Evolutionary conservation across 2,329 filamentous ascomycete species (phyloP), one percentile per base, ranked within the genome.

Genomic region (Phaeoacremonium minimum): DNA sequence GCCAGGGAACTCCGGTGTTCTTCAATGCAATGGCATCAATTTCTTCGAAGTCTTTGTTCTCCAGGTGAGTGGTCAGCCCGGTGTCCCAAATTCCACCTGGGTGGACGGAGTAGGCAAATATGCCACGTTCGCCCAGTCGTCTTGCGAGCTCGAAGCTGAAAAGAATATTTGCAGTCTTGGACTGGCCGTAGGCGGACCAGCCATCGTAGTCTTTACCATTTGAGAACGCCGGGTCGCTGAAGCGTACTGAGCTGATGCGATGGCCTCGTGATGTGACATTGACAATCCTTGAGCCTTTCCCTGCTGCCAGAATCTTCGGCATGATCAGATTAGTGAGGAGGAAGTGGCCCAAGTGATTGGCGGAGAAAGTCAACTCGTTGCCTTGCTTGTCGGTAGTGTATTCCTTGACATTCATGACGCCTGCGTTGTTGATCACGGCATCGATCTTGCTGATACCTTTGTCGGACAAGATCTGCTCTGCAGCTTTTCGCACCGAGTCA

Each of bases 271-370:
- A 58, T n/a, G 55, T 57, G 6, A 73, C 55, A 38, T 61, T 70
- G 22, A 73, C 55, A 7, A 73, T 48, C 0, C 69, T 20, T 5
- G 44, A 52, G 8, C 35, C 42, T 18, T 44, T 35, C 2, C 51
- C 47, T 9, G 60, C 49, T 4, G 51, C 53, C 14, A 68, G 48
- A 4, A 72, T 41, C 45, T 67, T 68, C 0, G 52, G 52, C 53
- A 69, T 62, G 31, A 73, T 48, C 15, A 68, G 49, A 42, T 67
- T 67, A 12, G 64, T 63, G 22, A 74, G 54, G 3, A 73, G 53
- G 33, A 66, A 73, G 45, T 69, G 69, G 0, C 60, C 63, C 6
- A 73, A 34, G 35, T 73, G 63, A 34, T 70, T 71, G 3, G 60
- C 61, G 0, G 57, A 64, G 33, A 73, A 64, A 38, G 69, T 65